Base-by-base conservation (phyloP, 2,329 filamentous ascomycete genomes). In the Hypomyces perniciosus region DNA sequence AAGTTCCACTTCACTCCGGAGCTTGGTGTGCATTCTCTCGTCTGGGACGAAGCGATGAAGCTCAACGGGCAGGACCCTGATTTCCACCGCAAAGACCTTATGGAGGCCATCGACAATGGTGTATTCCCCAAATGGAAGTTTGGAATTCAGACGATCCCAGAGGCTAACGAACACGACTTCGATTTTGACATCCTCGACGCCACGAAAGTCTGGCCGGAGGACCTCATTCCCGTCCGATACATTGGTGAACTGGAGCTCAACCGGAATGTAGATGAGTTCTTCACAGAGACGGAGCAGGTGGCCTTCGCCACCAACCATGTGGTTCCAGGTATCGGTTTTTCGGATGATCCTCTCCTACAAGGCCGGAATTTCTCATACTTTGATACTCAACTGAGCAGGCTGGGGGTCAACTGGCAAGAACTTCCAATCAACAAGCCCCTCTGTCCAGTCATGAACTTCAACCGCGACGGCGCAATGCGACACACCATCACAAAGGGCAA, bases 131-230 rank as follows among this genome's bases (percentile, higher is more conserved):
- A 83, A 61, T 93, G 87, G 87, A 85, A 86, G 61, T 88, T 93
- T 53, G 87, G 86, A 40, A 83, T 95, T n/a, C 89, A 95, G 62
- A 75, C 84, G 4, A 79, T 93, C 26, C 79, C 85, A 0, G 88
- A 92, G 56, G 76, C 76, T 7, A 77, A 83, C 44, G 80, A 88
- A 63, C 75, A 92, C 55, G 80, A 88, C 12, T 95, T 92, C 54
- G 88, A 92, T 6, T 92, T 93, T 54, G 89, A 93, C 60, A 85
- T 92, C 30, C 78, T 95, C 1, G 89, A 95, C 58, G 84, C 88
- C 1, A 95, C 89, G 35, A 93, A 95, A 71, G 68, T 92, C 28
- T 93, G 88, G 88, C 89, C 88, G 0, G 86, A 93, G 62, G 85
- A 92, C 9, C 68, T 83, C 0, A 73, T 90, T 0, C 88, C 88